phyloP scores from a whole-genome alignment of 345 rosid species.

The Cardamine chenopodiifolia region DNA sequence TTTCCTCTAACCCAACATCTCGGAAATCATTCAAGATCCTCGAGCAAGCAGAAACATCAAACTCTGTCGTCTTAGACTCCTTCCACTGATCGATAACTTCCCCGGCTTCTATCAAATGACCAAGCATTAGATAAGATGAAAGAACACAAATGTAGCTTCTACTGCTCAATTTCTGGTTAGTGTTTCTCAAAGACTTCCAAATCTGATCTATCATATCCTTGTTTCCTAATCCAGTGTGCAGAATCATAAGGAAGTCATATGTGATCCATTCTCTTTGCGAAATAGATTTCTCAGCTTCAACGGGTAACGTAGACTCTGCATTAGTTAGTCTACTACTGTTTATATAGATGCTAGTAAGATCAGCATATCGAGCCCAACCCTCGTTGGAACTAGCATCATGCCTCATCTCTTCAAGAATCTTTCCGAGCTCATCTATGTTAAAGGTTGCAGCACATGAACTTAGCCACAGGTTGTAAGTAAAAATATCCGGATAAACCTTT shows the following conservation, averaged over 20 bases:
- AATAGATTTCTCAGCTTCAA: slow-evolving; percentile 63
- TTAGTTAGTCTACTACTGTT: slow-evolving; percentile 54
- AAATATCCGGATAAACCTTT: slow-evolving; percentile 71
- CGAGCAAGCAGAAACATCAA: slow-evolving; percentile 59
- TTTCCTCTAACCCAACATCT: slow-evolving; percentile 55
- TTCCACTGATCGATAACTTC: slow-evolving; percentile 85
- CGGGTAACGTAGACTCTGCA: slow-evolving; percentile 50
- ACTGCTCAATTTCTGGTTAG: slow-evolving; percentile 83
- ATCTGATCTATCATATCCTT: slow-evolving; percentile 80
- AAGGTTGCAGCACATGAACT: slow-evolving; percentile 83
- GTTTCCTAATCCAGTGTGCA: slow-evolving; percentile 73
- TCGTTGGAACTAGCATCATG: slow-evolving; percentile 48
- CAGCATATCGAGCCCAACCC: slow-evolving; percentile 62
- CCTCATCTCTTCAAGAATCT: slow-evolving; percentile 75
- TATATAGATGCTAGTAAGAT: slow-evolving; percentile 59
- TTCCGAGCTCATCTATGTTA: slow-evolving; percentile 56
- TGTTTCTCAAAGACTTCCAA: slow-evolving; percentile 85
- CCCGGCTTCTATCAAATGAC: slow-evolving; percentile 65
- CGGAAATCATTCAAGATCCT: slow-evolving; percentile 61
- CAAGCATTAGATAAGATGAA: slow-evolving; percentile 78
- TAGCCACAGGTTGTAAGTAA: slow-evolving; percentile 85
- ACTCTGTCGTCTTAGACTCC: slow-evolving; percentile 59
- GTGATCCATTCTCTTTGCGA: slow-evolving; percentile 89
- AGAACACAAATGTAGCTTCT: slow-evolving; percentile 75
- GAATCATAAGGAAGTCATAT: slow-evolving; percentile 80